Base-by-base conservation (phyloP, 2,329 filamentous ascomycete genomes). In the Colletotrichum sp. region DNA sequence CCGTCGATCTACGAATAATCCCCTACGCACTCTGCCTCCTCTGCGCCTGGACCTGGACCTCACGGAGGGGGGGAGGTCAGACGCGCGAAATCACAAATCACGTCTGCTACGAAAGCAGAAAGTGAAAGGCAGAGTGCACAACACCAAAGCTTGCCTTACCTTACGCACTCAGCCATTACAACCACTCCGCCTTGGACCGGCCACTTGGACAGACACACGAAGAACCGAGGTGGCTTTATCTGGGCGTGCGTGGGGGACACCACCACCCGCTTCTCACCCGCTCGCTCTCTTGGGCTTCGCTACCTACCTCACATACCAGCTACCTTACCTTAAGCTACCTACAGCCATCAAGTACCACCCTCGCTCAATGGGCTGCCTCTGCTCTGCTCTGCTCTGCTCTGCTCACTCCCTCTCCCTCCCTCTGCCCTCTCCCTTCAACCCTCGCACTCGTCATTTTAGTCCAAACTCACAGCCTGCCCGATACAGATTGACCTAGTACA, bases 1-100 rank as follows among this genome's bases (percentile, higher is more conserved):
- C 69, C 32, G 76, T 77, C 76, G 76, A 77, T 77, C 76, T 26
- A 70, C 44, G 15, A 39, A 59, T 30, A 39, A 34, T 64, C 59
- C 28, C 59, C 59, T n/a, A 8, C 18, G 12, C 59, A 34, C 32
- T 44, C 39, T n/a, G 18, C 18, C 39, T 12, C 39, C 39, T 44
- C 39, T n/a, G 9, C 39, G 39, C 9, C 39, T 44, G 39, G 39
- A 44, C 39, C 18, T 44, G 39, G 39, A 12, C 18, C 39, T 44
- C 39, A 44, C 39, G 5, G 39, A 44, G 18, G 39, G 18, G 39
- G 34, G 15, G 39, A n/a, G 18, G 39, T 44, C 39, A 44, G 39
- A 44, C 16, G 39, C 39, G 18, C 39, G 39, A 44, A 44, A 44
- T 44, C 39, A 44, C 39, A 39, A 39, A 16, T 44, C 39, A 44